Conservation (phyloP, 805 yeast species). For the Wickerhamiella slavikovae region DNA sequence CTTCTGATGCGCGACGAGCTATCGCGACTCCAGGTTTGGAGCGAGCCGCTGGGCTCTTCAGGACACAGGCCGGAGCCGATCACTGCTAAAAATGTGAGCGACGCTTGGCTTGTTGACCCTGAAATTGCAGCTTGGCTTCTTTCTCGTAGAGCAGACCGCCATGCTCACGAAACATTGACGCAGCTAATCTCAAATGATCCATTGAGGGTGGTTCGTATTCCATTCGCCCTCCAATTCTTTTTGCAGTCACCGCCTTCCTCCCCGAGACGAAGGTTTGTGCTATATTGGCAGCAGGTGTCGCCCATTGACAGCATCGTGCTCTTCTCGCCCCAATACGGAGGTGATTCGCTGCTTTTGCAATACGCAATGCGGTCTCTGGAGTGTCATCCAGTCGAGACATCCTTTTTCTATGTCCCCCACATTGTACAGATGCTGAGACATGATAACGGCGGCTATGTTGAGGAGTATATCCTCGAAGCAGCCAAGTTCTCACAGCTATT, state of each 20-base stretch:
- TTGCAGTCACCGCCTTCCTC: constrained; percentile 16
- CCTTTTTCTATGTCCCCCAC: constrained; percentile 95
- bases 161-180: constrained; percentile 22
- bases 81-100: constrained; percentile 21
- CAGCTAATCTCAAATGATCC: constrained; percentile 36
- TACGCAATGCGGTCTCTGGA: constrained; percentile 81
- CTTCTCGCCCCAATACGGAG: constrained; percentile 53
- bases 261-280: constrained; percentile 17
- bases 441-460: constrained; percentile 69
- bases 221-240: constrained; percentile 40
- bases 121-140: constrained; percentile 51
- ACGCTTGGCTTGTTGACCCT: constrained; percentile 51
- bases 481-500: constrained; percentile 78
- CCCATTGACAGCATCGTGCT: constrained; percentile 75
- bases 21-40: constrained; percentile 54
- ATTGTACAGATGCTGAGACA: constrained; percentile 81
- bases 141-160: constrained; percentile 27
- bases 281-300: constrained; percentile 55
- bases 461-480: constrained; percentile 73
- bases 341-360: constrained; percentile 51
- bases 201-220: constrained; percentile 30
- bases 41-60: constrained; percentile 28
- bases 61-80: constrained; percentile 4
- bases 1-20: constrained; percentile 62
- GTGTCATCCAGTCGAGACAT: constrained; percentile 63